phyloP scores from a whole-genome alignment of 2,329 filamentous ascomycete genomes.

The Coniochaeta sp. region DNA sequence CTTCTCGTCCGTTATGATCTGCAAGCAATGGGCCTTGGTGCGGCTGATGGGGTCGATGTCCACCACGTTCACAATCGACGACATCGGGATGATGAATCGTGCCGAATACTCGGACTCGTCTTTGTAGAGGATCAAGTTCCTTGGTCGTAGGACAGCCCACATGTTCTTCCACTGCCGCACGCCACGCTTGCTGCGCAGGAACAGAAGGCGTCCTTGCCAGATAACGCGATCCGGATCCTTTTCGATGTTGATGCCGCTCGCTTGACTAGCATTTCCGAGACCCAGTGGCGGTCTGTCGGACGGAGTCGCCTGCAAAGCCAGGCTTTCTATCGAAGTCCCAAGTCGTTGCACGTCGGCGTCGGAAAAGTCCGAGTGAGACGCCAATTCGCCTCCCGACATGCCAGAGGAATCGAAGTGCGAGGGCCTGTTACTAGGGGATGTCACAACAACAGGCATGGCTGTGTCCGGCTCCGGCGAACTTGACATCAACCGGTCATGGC shows the following conservation, averaged over 20 bases:
- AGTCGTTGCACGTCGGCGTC: slow-evolving; percentile 51
- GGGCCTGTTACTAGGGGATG: slow-evolving; percentile 14
- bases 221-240: slow-evolving; percentile 81
- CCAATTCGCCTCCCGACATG: slow-evolving; percentile 57
- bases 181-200: slow-evolving; percentile 74
- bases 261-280: slow-evolving; percentile 53
- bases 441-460: slow-evolving; percentile 19
- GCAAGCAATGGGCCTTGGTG: slow-evolving; percentile 80
- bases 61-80: slow-evolving; percentile 78
- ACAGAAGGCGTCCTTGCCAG: slow-evolving; percentile 85
- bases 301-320: slow-evolving; percentile 31
- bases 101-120: slow-evolving; percentile 87
- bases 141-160: slow-evolving; percentile 85
- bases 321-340: slow-evolving; percentile 44
- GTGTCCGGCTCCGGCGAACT: slow-evolving; percentile 57
- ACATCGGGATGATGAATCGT: slow-evolving; percentile 71
- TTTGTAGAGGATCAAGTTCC: slow-evolving; percentile 86
- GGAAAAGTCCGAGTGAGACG: slow-evolving; percentile 82
- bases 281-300: slow-evolving; percentile 17
- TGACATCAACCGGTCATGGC: slow-evolving; percentile 37
- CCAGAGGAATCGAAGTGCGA: slow-evolving; percentile 63
- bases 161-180: slow-evolving; percentile 90
- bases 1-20: slow-evolving; percentile 91
- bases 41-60: slow-evolving; percentile 84
- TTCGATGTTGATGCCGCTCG: slow-evolving; percentile 48